phyloP scores from a whole-genome alignment of 495 filamentous ascomycete genomes.

The Aspergillus wentii region DNA sequence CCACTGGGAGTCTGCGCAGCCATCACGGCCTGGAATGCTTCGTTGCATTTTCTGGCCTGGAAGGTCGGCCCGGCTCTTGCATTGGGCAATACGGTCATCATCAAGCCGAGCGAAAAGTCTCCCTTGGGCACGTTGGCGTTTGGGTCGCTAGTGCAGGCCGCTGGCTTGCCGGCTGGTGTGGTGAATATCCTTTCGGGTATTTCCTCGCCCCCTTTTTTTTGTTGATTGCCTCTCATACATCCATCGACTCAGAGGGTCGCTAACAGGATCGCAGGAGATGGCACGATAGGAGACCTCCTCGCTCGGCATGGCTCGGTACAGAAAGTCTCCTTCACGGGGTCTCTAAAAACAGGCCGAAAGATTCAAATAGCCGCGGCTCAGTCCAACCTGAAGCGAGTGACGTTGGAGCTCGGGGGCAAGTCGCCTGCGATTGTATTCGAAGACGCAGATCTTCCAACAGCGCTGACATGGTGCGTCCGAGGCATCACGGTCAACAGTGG shows the following conservation, averaged over 20 bases:
- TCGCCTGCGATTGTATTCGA: slow-evolving; percentile 29
- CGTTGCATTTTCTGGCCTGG: slow-evolving; percentile 5
- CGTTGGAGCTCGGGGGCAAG: slow-evolving; percentile 35
- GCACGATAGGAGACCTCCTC: slow-evolving; percentile 53
- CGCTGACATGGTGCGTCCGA: slow-evolving; percentile 5
- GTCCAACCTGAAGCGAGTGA: slow-evolving; percentile 39
- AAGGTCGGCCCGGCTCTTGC: slow-evolving; percentile 49
- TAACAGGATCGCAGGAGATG: slow-evolving; percentile 75
- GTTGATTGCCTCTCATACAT: too few relatives aligned
- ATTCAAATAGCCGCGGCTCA: slow-evolving; percentile 19
- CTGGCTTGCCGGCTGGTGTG: slow-evolving; percentile 81
- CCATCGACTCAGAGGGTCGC: too few relatives aligned
- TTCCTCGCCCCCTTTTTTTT: too few relatives aligned
- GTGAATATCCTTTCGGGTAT: slow-evolving; percentile 78
- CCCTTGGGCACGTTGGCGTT: slow-evolving; percentile 83
- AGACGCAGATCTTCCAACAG: slow-evolving; percentile 14
- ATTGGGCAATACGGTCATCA: slow-evolving; percentile 57
- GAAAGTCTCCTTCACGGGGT: slow-evolving; percentile 15
- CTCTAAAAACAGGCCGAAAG: slow-evolving; percentile 8
- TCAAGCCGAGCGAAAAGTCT: slow-evolving; percentile 88
- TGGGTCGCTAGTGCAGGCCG: slow-evolving; percentile 70
- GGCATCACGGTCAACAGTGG: slow-evolving; percentile 5
- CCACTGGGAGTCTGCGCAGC: slow-evolving; percentile 13
- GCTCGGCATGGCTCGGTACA: slow-evolving; percentile 6
- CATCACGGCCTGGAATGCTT: slow-evolving; percentile 10